Evolutionary conservation across 2,329 filamentous ascomycete species (phyloP).

Genomic region (Trichophaea hybrida): DNA sequence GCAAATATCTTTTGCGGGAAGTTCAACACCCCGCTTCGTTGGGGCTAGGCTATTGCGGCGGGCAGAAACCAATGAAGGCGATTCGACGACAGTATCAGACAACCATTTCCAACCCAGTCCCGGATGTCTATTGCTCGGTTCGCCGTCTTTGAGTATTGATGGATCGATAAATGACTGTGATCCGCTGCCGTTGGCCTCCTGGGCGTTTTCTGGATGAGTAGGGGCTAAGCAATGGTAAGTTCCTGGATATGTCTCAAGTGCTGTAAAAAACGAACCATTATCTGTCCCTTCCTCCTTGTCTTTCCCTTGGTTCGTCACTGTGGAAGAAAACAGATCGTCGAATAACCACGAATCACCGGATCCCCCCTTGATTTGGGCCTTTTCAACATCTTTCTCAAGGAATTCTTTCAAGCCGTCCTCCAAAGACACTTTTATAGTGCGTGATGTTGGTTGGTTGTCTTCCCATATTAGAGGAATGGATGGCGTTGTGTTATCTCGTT

Average conservation of each 20-base stretch:
- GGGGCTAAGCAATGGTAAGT: neutral
- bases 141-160: neutral
- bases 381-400: conserved; percentile 8
- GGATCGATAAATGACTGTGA: neutral
- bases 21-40: neutral
- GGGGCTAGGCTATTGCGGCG: neutral
- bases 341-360: conserved; percentile 20
- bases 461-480: neutral
- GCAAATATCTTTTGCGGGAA: neutral
- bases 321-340: conserved; percentile 16
- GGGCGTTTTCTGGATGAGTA: neutral
- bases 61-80: conserved; percentile 5
- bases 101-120: conserved; percentile 13
- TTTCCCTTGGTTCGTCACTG: conserved; percentile 13
- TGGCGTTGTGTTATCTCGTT: neutral
- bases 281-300: conserved; percentile 10
- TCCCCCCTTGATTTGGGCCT: conserved; percentile 5
- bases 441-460: neutral
- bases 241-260: neutral
- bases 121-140: neutral
- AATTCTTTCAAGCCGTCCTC: neutral
- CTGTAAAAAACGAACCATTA: conserved; percentile 12
- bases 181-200: neutral
- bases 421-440: neutral
- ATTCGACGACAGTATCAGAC: conserved; percentile 7